These are phyloP conservation scores for Aspergillus neotritici DNA, from an alignment of 2,329 filamentous ascomycete species.

Conservation along the genomic window DNA sequence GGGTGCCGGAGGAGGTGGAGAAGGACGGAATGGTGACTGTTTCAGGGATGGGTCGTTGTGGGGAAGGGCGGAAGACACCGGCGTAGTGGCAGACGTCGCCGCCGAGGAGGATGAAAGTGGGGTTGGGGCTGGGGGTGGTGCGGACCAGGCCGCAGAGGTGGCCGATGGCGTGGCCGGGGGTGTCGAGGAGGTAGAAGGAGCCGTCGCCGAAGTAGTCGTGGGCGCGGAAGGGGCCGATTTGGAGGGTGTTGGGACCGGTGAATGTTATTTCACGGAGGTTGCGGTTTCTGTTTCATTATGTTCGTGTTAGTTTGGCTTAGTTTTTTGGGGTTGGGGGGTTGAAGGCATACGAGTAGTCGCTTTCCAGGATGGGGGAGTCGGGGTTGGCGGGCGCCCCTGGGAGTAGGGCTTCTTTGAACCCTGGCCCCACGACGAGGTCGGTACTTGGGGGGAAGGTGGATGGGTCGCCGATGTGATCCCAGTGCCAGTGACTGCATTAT, in stretches of 20 bases:
- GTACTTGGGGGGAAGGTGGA: constrained; percentile 19
- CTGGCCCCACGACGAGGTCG: constrained; percentile 21
- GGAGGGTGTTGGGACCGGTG: background rate
- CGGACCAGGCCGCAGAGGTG: constrained; percentile 26
- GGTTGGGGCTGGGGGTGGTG: constrained; percentile 13
- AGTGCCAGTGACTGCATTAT: constrained; percentile 22
- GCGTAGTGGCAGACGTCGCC: constrained; percentile 23
- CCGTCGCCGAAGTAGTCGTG: constrained; percentile 53
- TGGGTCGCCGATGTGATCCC: constrained; percentile 26
- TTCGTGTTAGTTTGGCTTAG: too few species aligned
- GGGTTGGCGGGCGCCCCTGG: constrained; percentile 19
- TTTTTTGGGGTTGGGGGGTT: too few species aligned
- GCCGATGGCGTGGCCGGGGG: constrained; percentile 31
- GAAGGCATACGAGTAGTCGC: constrained; percentile 11
- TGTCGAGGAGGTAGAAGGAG: constrained; percentile 48
- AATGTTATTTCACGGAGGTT: constrained; percentile 17
- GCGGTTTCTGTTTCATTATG: constrained; percentile 3
- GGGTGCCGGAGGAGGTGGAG: background rate
- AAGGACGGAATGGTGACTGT: background rate
- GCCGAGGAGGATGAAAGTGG: constrained; percentile 24
- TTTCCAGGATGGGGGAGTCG: constrained; percentile 8
- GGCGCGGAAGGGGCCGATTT: constrained; percentile 31
- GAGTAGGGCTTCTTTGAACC: constrained; percentile 14
- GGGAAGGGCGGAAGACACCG: constrained; percentile 30
- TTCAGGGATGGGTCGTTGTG: background rate